phyloP scores from a whole-genome alignment of 352 stramenopile genomes.

The Globisporangium sylvaticum region DNA sequence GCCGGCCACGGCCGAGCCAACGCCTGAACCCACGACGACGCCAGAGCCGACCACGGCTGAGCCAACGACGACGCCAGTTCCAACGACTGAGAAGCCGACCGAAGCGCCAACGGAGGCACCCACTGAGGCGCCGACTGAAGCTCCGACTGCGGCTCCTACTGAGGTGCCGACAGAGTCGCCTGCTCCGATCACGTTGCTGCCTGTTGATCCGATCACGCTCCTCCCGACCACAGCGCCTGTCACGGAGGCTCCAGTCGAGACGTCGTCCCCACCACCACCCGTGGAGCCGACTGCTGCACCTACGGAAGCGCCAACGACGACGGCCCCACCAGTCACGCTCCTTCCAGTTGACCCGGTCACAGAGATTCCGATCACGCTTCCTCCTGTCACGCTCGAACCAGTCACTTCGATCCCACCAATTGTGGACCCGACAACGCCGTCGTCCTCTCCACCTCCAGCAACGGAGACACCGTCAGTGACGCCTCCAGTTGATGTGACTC shows the following conservation, averaged over 20 bases:
- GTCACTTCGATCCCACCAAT: not conserved
- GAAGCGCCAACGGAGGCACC: not conserved
- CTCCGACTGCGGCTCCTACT: slow-evolving; percentile 12
- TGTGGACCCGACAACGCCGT: not conserved
- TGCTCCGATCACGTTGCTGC: not conserved
- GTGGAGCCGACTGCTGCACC: slow-evolving; percentile 4
- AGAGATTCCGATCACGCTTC: not conserved
- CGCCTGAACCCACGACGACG: not conserved
- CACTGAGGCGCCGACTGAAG: slow-evolving; percentile 9
- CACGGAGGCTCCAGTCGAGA: not conserved
- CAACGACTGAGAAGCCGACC: slow-evolving; percentile 12
- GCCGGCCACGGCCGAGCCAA: not conserved
- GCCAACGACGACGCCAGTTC: slow-evolving; percentile 5
- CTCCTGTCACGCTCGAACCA: not conserved
- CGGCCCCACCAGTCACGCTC: slow-evolving; percentile 12
- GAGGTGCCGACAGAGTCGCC: not conserved
- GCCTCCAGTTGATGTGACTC: too few relatives aligned
- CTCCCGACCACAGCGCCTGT: slow-evolving; percentile 11
- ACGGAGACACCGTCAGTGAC: slow-evolving; percentile 8
- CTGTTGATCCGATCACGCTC: slow-evolving; percentile 6
- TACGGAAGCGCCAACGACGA: slow-evolving; percentile 18
- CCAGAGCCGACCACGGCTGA: slow-evolving; percentile 1
- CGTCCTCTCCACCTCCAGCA: slow-evolving; percentile 4
- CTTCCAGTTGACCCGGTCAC: not conserved
- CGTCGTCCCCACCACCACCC: not conserved